Evolutionary conservation across 192 early-diverging fungal genomes (phyloP).

Genomic region (Diversispora epigaea): DNA sequence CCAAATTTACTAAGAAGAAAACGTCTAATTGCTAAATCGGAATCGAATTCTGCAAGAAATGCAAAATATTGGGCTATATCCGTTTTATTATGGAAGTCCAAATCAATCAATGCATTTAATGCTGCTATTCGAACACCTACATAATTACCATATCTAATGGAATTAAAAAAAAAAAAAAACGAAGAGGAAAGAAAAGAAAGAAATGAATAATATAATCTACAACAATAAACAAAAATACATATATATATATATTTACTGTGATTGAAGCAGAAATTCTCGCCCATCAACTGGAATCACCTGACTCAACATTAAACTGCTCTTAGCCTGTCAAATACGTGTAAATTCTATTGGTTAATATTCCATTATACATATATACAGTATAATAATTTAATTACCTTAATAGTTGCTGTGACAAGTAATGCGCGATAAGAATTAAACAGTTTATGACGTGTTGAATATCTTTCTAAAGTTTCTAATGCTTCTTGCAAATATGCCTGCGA

Average conservation of each 20-base stretch:
- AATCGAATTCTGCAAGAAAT: background rate
- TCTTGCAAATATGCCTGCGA: background rate
- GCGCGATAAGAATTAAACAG: background rate
- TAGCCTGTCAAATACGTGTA: background rate
- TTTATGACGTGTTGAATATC: background rate
- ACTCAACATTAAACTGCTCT: background rate
- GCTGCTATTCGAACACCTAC: background rate
- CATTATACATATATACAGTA: background rate
- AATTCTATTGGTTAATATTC: too few species aligned
- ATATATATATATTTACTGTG: background rate
- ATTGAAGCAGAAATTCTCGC: background rate
- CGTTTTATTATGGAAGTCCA: background rate
- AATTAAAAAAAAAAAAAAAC: background rate
- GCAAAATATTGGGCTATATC: background rate
- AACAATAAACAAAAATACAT: too few species aligned
- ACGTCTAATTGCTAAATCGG: background rate
- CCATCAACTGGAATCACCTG: background rate
- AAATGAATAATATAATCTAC: background rate
- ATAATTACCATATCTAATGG: background rate
- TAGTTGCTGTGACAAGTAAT: background rate
- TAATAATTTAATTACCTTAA: background rate
- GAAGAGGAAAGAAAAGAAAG: background rate
- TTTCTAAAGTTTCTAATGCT: slow-evolving; percentile 2
- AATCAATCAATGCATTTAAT: background rate
- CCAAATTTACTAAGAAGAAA: background rate